Evolutionary conservation across 1,284 basidiomycete genomes (phyloP), one percentile per base, ranked within the genome.

Genomic region (Xanthoconium separans): DNA sequence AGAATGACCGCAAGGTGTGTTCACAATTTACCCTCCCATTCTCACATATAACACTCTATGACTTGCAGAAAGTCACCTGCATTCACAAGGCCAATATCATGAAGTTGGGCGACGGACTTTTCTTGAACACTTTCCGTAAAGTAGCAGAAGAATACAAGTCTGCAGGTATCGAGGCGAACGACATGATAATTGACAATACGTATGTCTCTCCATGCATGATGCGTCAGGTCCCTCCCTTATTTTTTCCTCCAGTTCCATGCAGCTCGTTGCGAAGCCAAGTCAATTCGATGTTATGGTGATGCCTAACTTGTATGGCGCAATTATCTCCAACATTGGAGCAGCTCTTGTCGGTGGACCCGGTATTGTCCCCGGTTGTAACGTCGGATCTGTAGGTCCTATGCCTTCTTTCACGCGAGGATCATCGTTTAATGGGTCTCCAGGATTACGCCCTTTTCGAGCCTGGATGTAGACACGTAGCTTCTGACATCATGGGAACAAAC

Each of bases 81-180:
- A 95, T 99, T 47, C 97, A 99, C 88, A 99, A 99, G 79, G 97
- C 97, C 70, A 99, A 99, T 82, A 99, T 99, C 81, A 99, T 99
- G 97, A 99, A 99, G 78, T 87, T 99, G 65, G 96, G 95, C 73
- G 97, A 99, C 71, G 97, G 97, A 77, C 87, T 99, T 47, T 99
- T 99, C 87, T 84, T 99, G 66, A 97, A 96, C 78, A 98, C 96
- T 30, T 99, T 98, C 88, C 91, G 95, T 66, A 83, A 85, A 59
- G 85, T 99, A 56, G 97, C 95, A 37, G 93, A 99, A 75, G 90
- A 93, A 69, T 99, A 99, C 85, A 92, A 89, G 77, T 87, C 86
- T 58, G 83, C 89, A 54, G 97, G 97, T 51, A 95, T 99, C 70
- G 83, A 87, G 68, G 92, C 83, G 71, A 96, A 97, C 71, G 91